Conservation (phyloP, 2,329 filamentous ascomycete genomes). For the Aspergillus melleus region DNA sequence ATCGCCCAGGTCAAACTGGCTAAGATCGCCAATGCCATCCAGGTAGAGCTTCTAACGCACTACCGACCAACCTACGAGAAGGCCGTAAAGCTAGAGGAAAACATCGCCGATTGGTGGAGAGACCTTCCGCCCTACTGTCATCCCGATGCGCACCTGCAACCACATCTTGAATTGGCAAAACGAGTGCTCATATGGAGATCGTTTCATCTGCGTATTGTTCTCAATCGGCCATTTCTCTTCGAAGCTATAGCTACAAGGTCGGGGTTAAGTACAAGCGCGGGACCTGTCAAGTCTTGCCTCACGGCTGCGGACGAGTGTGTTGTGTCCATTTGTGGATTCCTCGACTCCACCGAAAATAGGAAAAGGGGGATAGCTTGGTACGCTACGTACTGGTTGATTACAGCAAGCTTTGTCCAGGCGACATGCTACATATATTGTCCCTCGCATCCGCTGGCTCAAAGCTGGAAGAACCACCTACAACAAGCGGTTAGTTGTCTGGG, state of each 20-base stretch:
- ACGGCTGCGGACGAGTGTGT: conserved; percentile 22
- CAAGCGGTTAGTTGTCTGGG: conserved; percentile 18
- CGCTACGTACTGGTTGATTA: conserved; percentile 24
- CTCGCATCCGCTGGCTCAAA: conserved; percentile 12
- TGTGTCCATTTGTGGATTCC: conserved; percentile 20
- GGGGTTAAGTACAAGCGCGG: conserved; percentile 11
- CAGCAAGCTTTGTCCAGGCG: conserved; percentile 24
- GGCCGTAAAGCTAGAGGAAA: conserved; percentile 15
- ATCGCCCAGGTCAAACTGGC: conserved; percentile 21
- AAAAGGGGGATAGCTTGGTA: conserved; percentile 22
- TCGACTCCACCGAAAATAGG: conserved; percentile 17
- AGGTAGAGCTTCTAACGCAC: conserved; percentile 22
- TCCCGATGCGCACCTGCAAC: conserved; percentile 10
- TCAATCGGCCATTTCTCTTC: conserved; percentile 23
- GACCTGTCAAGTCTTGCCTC: conserved; percentile 19
- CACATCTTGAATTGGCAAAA: conserved; percentile 19
- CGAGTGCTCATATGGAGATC: conserved; percentile 22
- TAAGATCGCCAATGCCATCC: conserved; percentile 23
- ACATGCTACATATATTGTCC: conserved; percentile 24
- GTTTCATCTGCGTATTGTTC: conserved; percentile 24
- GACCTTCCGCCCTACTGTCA: conserved; percentile 16
- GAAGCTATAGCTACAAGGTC: conserved; percentile 18
- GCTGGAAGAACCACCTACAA: conserved; percentile 17
- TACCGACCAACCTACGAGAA: conserved; percentile 18
- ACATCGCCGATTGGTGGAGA: conserved; percentile 17